phyloP scores from a whole-genome alignment of 768 basidiomycete genomes.

The Macrocybe gigantea region DNA sequence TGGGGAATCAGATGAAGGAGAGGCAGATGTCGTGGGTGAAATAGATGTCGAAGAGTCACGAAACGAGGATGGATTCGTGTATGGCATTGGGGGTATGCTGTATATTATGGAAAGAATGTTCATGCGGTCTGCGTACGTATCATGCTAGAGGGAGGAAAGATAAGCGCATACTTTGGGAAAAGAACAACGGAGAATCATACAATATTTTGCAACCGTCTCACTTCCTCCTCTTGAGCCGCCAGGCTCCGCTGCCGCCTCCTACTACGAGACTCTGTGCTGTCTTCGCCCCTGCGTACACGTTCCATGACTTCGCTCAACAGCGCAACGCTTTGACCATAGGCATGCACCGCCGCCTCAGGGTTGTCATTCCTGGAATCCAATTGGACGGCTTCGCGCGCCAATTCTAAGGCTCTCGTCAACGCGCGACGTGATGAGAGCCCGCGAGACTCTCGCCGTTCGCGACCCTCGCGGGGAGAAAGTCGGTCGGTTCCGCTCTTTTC shows the following conservation, averaged over 20 bases:
- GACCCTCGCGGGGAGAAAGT: constrained; percentile 36
- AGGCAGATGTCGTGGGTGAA: constrained; percentile 34
- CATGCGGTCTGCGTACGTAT: constrained; percentile 94
- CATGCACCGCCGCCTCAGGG: constrained; percentile 82
- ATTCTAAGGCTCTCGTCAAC: constrained; percentile 77
- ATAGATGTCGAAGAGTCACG: constrained; percentile 11
- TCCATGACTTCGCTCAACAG: constrained; percentile 92
- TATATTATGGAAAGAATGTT: constrained; percentile 88
- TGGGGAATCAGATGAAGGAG: constrained; percentile 45
- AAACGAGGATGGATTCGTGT: constrained; percentile 45
- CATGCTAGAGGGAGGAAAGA: constrained; percentile 51
- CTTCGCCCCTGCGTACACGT: constrained; percentile 80
- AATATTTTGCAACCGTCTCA: constrained; percentile 79
- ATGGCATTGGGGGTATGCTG: constrained; percentile 73
- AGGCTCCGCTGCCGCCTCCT: constrained; percentile 66
- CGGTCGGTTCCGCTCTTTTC: constrained; percentile 40
- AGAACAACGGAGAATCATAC: constrained; percentile 41
- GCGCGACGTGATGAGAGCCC: constrained; percentile 80
- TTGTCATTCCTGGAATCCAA: constrained; percentile 87
- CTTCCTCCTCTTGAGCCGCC: constrained; percentile 90
- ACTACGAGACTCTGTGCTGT: constrained; percentile 61
- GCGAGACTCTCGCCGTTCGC: constrained; percentile 36
- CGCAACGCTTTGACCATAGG: constrained; percentile 82
- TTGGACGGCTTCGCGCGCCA: constrained; percentile 85
- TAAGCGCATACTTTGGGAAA: constrained; percentile 2